Base-by-base conservation (phyloP, 176 grass and related monocot species). In the Carex pumila region DNA sequence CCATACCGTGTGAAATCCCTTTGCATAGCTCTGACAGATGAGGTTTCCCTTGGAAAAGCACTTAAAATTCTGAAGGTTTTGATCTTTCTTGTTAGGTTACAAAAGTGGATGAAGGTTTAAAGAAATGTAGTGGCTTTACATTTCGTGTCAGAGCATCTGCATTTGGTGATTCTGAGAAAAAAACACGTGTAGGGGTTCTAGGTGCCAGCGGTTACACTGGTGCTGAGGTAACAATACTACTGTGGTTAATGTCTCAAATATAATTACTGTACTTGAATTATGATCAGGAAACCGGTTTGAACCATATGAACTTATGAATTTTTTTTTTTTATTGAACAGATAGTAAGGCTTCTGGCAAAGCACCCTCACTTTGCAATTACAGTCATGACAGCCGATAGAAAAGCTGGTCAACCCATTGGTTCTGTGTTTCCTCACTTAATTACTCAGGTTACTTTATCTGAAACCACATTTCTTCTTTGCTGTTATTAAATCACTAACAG, bases 121-220 rank as follows among this genome's bases (percentile, higher is more conserved):
- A 50, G 61, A 82, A 66, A 82, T 82, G 36, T 49, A 65, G 18
- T 18, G 3, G 7, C 30, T 56, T 39, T 14, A 39, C 87, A 2
- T 15, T 85, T 41, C 18, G 47, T 43, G 59, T 89, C 14, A 89
- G 83, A 68, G 89, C 88, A 86, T 89, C 86, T 1, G 5, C 37
- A 39, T 39, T 50, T 54, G 45, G 68, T 78, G 62, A 90, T 83
- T 88, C 93, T 67, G 91, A 89, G 85, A 87, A 95, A 61, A 72
- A 32, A 25, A 80, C 95, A 54, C 71, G 9, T 55, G 82, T 99
- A 86, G 96, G 86, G 14, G 96, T 98, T 81, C 45, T 98, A 12
- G 96, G 96, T 3, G 96, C 96, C 32, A 99, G 96, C 17, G 96
- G 96, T 85, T 99, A 98, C 86, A 95, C 93, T 87, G 93, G 96